phyloP scores from a whole-genome alignment of 768 basidiomycete genomes.

The Bullera alba region DNA sequence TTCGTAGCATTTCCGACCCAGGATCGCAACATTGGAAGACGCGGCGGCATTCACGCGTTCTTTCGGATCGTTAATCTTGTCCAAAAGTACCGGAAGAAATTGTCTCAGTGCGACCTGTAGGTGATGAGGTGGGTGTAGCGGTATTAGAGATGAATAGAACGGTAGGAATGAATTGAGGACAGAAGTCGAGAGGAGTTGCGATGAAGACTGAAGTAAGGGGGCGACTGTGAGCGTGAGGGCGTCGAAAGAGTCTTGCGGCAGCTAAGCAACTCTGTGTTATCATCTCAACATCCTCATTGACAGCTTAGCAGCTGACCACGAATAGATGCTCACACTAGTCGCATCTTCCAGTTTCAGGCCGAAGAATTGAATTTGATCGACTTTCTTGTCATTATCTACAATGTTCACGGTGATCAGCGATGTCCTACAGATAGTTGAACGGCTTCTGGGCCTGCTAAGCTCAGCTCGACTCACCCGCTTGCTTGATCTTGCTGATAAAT shows the following conservation, averaged over 20 bases:
- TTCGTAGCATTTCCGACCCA: slow-evolving; percentile 31
- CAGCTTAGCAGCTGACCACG: too few species aligned
- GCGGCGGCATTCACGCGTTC: slow-evolving; percentile 35
- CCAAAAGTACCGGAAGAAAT: slow-evolving; percentile 34
- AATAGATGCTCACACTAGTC: slow-evolving; percentile 18
- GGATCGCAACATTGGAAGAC: slow-evolving; percentile 12
- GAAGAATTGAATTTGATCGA: slow-evolving; percentile 42
- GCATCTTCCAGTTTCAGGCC: slow-evolving; percentile 35
- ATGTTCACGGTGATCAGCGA: background rate
- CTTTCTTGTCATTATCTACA: slow-evolving; percentile 37
- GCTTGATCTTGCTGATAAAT: slow-evolving; percentile 30
- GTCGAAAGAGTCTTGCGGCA: slow-evolving; percentile 31
- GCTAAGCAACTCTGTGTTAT: slow-evolving; percentile 10
- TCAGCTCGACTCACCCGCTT: slow-evolving; percentile 26
- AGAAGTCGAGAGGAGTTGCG: slow-evolving; percentile 21
- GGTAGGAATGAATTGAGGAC: slow-evolving; percentile 33
- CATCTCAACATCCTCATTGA: background rate
- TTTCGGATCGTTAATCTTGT: slow-evolving; percentile 42
- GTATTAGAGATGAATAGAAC: slow-evolving; percentile 29
- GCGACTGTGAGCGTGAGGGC: slow-evolving; percentile 29
- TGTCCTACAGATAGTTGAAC: background rate
- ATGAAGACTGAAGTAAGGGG: slow-evolving; percentile 19
- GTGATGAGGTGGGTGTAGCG: slow-evolving; percentile 13
- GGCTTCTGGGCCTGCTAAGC: too few species aligned
- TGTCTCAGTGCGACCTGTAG: slow-evolving; percentile 24